Conservation (phyloP, 306 rosid genomes). For the Dalbergia oliveri region DNA sequence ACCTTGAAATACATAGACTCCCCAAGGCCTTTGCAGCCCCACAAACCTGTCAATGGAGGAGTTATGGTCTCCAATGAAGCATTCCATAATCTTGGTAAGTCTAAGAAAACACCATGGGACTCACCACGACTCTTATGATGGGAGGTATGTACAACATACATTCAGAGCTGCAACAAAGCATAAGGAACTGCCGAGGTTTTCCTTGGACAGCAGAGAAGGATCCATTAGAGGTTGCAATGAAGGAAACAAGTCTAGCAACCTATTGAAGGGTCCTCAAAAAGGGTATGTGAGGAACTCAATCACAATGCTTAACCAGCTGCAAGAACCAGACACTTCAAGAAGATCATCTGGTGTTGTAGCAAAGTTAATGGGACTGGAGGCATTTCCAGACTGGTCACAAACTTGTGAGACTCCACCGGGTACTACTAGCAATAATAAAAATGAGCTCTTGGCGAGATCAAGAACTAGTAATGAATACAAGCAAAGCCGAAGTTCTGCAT, state of each 20-base stretch:
- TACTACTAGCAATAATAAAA: slow-evolving; percentile 43
- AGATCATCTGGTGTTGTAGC: slow-evolving; percentile 74
- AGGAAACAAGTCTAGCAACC: slow-evolving; percentile 58
- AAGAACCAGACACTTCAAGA: slow-evolving; percentile 66
- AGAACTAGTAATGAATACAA: slow-evolving; percentile 54
- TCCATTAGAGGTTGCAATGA: slow-evolving; percentile 52
- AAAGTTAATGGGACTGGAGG: slow-evolving; percentile 89
- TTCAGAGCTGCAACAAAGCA: slow-evolving; percentile 62
- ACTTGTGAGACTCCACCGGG: slow-evolving; percentile 48
- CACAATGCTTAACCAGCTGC: slow-evolving; percentile 45
- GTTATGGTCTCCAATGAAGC: slow-evolving; percentile 54
- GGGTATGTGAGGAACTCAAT: slow-evolving; percentile 48
- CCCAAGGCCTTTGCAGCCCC: slow-evolving; percentile 68
- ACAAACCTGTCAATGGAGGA: slow-evolving; percentile 53
- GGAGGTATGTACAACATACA: slow-evolving; percentile 58
- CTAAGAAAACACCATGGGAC: slow-evolving; percentile 60
- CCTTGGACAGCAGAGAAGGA: slow-evolving; percentile 83
- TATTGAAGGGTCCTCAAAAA: slow-evolving; percentile 56
- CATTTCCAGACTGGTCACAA: slow-evolving; percentile 56
- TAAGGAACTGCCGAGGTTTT: slow-evolving; percentile 86
- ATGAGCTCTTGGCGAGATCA: slow-evolving; percentile 48
- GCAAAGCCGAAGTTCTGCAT: slow-evolving; percentile 49
- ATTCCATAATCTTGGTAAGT: slow-evolving; percentile 51
- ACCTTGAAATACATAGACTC: slow-evolving; percentile 75
- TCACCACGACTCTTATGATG: slow-evolving; percentile 82